phyloP scores from a whole-genome alignment of 495 filamentous ascomycete genomes.

The Hamigera avellanea region DNA sequence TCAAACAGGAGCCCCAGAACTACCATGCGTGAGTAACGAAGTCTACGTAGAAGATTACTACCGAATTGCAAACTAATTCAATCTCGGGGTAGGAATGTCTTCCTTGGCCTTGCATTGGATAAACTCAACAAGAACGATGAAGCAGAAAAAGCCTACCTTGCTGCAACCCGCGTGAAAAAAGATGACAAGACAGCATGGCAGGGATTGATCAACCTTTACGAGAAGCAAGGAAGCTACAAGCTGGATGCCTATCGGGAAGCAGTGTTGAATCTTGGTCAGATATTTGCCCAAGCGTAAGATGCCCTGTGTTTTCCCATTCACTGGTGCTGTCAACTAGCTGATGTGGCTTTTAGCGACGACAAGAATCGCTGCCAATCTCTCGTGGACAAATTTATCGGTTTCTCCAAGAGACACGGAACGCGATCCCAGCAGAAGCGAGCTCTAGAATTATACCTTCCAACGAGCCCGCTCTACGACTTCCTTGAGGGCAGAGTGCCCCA shows the following conservation, averaged over 20 bases:
- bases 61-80: background rate
- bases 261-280: constrained; percentile 56
- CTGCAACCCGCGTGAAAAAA: constrained; percentile 54
- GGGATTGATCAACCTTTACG: constrained; percentile 77
- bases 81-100: constrained; percentile 48
- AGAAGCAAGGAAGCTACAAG: constrained; percentile 56
- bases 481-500: constrained; percentile 79
- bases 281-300: constrained; percentile 58
- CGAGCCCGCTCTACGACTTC: constrained; percentile 61
- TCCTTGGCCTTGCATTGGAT: constrained; percentile 70
- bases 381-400: constrained; percentile 66
- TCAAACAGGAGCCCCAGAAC: constrained; percentile 62
- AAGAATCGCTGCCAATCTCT: constrained; percentile 63
- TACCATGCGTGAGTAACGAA: constrained; percentile 59
- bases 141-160: constrained; percentile 62
- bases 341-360: constrained; percentile 38
- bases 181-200: constrained; percentile 71
- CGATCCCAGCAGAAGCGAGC: constrained; percentile 60
- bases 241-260: constrained; percentile 65
- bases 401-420: constrained; percentile 59
- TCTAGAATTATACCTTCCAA: constrained; percentile 64
- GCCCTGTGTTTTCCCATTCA: background rate
- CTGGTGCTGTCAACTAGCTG: background rate
- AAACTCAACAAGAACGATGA: constrained; percentile 58
- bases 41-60: background rate